Evolutionary conservation across 1,284 basidiomycete genomes (phyloP), one percentile per base, ranked within the genome.

Genomic region (Marasmius fiardii): DNA sequence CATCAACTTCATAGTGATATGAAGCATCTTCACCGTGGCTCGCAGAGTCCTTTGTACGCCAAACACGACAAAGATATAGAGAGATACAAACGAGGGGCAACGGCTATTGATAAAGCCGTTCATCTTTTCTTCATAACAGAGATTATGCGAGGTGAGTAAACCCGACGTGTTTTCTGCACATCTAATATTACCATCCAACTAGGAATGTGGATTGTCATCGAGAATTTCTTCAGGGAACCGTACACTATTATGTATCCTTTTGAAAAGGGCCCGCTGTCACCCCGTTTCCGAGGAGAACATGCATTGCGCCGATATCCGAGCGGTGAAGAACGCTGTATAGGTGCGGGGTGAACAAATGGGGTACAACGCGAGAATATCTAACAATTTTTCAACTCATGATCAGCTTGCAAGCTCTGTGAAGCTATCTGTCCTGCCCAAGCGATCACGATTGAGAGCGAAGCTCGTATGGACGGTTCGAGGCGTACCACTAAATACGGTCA

Each of bases 191-290:
- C 14, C 21, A 41, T 12, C n/a, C 10, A 18, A 44, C 14, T 63
- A 97, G 95, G 96, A 66, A 96, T 98, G 93, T 98, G 95, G 94
- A 90, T 99, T 70, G 95, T 98, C n/a, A 67, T 98, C 62, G 97
- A 98, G 74, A 92, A 98, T 72, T 94, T 97, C 77, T 97, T 96
- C 84, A 85, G 94, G 56, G 93, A 93, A 45, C 96, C 96, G 33
- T 99, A 98, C 76, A 99, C 96, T 43, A 99, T 99, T 80, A 97
- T 92, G 88, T 94, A 93, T 69, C 92, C 92, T 14, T 98, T 95
- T 67, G 97, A 99, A 77, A 99, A 99, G 75, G 97, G 97, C 20
- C 97, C 97, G 39, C 75, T 99, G 55, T 97, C 93, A 41, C 95
- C 97, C 43, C 92, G 97, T 61, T 99, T 99, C 83, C 88, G 97